phyloP scores from a whole-genome alignment of 2,329 filamentous ascomycete species.

The Talaromyces sp. region DNA sequence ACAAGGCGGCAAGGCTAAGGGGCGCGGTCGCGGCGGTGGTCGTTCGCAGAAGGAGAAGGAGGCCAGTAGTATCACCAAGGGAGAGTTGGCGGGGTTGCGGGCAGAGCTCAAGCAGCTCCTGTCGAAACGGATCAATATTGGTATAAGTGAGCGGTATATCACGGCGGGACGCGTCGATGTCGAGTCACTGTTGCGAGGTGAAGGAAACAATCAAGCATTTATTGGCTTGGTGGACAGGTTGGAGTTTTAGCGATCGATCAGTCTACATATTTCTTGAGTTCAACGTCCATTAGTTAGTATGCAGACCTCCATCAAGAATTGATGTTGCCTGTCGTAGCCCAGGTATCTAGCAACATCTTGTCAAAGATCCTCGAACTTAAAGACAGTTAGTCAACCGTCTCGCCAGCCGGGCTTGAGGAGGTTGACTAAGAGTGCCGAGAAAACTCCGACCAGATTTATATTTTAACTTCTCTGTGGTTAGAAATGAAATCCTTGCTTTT shows the following conservation, averaged over 20 bases:
- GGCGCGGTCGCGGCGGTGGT: constrained; percentile 70
- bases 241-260: constrained; percentile 29
- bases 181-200: constrained; percentile 63
- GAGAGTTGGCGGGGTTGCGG: constrained; percentile 65
- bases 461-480: background rate
- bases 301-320: background rate
- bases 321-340: background rate
- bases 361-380: background rate
- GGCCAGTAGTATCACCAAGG: constrained; percentile 65
- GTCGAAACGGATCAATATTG: constrained; percentile 72
- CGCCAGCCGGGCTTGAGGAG: background rate
- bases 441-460: background rate
- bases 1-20: constrained; percentile 57
- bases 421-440: background rate
- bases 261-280: background rate
- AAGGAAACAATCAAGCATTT: constrained; percentile 62
- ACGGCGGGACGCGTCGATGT: constrained; percentile 82
- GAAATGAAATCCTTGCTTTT: background rate
- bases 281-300: background rate
- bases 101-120: constrained; percentile 70
- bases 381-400: background rate
- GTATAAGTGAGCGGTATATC: constrained; percentile 82
- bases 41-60: constrained; percentile 71
- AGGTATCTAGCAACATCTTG: background rate
- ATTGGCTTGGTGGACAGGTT: constrained; percentile 55